A percentile compares a stretch with the other conserved stretches of the same genome.
phyloP scores from a whole-genome alignment of 805 yeast genomes.

The Candida berthetii region DNA sequence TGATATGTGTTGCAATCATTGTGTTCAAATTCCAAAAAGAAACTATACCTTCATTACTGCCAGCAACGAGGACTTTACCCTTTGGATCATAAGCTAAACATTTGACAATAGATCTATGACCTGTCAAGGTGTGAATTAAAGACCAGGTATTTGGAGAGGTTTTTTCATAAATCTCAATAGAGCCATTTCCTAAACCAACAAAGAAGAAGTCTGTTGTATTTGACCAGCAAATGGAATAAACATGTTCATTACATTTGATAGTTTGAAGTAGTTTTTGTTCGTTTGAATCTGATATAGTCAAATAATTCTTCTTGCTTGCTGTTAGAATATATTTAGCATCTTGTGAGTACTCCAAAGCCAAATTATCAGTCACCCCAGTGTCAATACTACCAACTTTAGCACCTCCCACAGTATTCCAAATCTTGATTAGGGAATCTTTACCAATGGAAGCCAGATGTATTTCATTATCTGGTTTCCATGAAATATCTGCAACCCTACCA shows the following conservation, averaged over 20 bases:
- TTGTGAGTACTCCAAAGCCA: conserved; percentile 16
- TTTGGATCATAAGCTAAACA: conserved; percentile 43
- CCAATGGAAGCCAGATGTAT: conserved; percentile 43
- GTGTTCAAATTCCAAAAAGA: conserved; percentile 41
- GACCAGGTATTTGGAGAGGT: conserved; percentile 2
- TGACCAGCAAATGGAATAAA: conserved; percentile 24
- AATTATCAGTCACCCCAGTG: conserved; percentile 14
- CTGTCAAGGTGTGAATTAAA: conserved; percentile 19
- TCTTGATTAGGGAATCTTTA: conserved; percentile 35
- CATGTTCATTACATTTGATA: conserved; percentile 18
- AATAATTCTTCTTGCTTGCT: conserved; percentile 30
- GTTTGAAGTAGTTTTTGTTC: conserved; percentile 24
- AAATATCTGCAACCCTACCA: conserved; percentile 30
- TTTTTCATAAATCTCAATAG: conserved; percentile 20
- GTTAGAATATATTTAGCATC: conserved; percentile 42
- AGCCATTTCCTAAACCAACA: conserved; percentile 44
- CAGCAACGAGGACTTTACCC: conserved; percentile 45
- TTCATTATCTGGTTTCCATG: conserved; percentile 45
- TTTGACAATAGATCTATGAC: conserved; percentile 47
- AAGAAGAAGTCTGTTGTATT: conserved; percentile 30
- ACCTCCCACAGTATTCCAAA: conserved; percentile 39
- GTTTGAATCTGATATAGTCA: conserved; percentile 28
- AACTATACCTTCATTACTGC: conserved; percentile 52
- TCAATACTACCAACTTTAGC: conserved; percentile 23
- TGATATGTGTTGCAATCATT: conserved; percentile 30